Base-by-base conservation (phyloP, 2,329 filamentous ascomycete species). In the Alternaria ethzedia region DNA sequence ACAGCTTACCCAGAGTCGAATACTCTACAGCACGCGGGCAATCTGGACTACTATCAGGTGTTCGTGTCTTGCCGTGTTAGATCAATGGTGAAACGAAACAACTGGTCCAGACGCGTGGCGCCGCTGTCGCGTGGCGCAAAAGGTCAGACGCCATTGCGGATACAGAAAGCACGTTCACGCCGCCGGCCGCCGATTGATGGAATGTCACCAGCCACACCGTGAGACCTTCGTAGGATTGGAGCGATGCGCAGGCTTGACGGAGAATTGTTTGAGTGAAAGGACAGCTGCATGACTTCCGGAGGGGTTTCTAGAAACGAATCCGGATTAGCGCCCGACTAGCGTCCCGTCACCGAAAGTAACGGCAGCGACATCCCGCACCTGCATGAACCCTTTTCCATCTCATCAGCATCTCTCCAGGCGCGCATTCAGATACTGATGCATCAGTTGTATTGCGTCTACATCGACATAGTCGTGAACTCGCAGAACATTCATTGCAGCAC, bases 11-110 rank as follows among this genome's bases (percentile, higher is more conserved):
- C 44, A 21, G 17, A 17, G 25, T 20, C 26, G 44, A 43, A 36
- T n/a, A 30, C 26, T 49, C 15, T 15, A 11, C 44, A 52, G 32
- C 20, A 17, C 28, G 20, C 13, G 36, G 36, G 20, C 32, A 21
- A 23, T 36, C 28, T 41, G 49, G 20, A 21, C 30, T 32, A 51
- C 15, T 41, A 23, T 36, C 12, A 30, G 13, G 36, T 52, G 49
- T 41, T 52, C 21, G 13, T 41, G 49, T 52, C 49, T 30, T 36
- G 49, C 15, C 30, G 28, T 52, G 49, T 30, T 21, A 52, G 49
- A n/a, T 41, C 15, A 30, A 54, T 68, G 66, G 65, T 71, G 71
- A 71, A 72, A 73, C 70, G 46, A 64, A 63, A 64, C 60, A 21
- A 32, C 50, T 46, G 57, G 57, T 66, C 60, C 45, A 63, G 63